Evolutionary conservation across 306 rosid species (phyloP), one percentile per base, ranked within the genome.

Genomic region (Cucurbita maxima): DNA sequence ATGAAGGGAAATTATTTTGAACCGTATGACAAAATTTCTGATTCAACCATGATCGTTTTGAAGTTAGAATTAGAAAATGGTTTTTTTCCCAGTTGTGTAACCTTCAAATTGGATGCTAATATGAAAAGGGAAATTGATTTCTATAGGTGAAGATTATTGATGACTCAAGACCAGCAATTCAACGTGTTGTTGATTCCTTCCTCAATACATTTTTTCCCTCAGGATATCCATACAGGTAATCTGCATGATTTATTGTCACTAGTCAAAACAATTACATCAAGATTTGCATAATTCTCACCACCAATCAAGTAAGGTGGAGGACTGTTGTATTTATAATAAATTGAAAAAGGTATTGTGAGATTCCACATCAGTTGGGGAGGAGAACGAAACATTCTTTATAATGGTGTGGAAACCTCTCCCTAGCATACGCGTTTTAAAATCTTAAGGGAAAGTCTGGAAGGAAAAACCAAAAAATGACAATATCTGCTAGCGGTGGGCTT

Each of bases 191-290:
- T 38, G 91, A 85, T 41, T 86, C 90, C 19, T 91, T 94, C 80
- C 83, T 84, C 66, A 84, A 80, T 76, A 91, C 84, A 15, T 89
- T 94, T 85, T 91, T 89, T 43, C 99, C 99, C 45, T 91, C 96
- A 1, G 99, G 96, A 76, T 91, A 94, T 77, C 99, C 97, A 12
- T 86, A 89, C 79, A 91, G 97, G 99, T 81, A 72, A 70, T 20
- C 34, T 51, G 44, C 19, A 51, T 50, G 34, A 30, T 30, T 30
- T 30, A 30, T 30, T 30, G 34, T 30, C 34, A 30, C 34, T 30
- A 30, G 34, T 30, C 34, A 0, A 30, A 30, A 30, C 34, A 30
- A 30, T 30, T 30, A 30, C 34, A 30, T 3, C 34, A 30, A 30
- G 34, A 30, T 30, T 30, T 30, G 34, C 34, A 30, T 30, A 30